Conservation (phyloP, 2,329 filamentous ascomycete species). For the Elsinoe australis region DNA sequence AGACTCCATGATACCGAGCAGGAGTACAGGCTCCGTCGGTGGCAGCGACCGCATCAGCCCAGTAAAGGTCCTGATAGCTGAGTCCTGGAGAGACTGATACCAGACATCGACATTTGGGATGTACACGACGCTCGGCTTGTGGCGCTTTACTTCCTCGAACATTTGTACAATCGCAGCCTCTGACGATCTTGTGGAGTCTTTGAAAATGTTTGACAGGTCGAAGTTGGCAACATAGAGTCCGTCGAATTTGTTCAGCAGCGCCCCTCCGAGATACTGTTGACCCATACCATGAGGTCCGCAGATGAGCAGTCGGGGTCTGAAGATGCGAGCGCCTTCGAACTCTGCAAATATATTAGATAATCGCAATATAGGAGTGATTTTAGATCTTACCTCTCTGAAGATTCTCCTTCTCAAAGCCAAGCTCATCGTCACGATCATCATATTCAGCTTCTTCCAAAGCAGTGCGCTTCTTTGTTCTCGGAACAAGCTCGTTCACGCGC, state of each 20-base stretch:
- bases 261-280: slow-evolving; percentile 78
- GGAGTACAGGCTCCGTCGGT: slow-evolving; percentile 81
- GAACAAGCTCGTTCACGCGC: slow-evolving; percentile 63
- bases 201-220: slow-evolving; percentile 78
- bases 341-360: slow-evolving; percentile 19
- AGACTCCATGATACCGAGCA: slow-evolving; percentile 77
- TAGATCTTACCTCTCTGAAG: slow-evolving; percentile 44
- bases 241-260: slow-evolving; percentile 83
- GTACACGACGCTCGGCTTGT: slow-evolving; percentile 93
- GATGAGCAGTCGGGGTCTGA: slow-evolving; percentile 79
- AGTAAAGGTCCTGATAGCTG: slow-evolving; percentile 69
- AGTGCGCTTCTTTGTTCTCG: slow-evolving; percentile 76
- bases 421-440: slow-evolving; percentile 71
- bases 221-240: slow-evolving; percentile 92
- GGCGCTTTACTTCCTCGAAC: slow-evolving; percentile 85
- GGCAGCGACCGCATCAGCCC: slow-evolving; percentile 73
- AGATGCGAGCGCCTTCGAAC: slow-evolving; percentile 81
- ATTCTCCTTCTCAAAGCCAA: slow-evolving; percentile 77
- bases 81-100: slow-evolving; percentile 61
- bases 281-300: slow-evolving; percentile 84
- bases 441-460: slow-evolving; percentile 94
- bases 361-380: neutral
- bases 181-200: slow-evolving; percentile 68
- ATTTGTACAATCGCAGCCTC: slow-evolving; percentile 86
- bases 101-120: slow-evolving; percentile 85